Evolutionary conservation across 2,329 filamentous ascomycete species (phyloP), one percentile per base, ranked within the genome.

Genomic region (Sclerotinia sclerotiorum): DNA sequence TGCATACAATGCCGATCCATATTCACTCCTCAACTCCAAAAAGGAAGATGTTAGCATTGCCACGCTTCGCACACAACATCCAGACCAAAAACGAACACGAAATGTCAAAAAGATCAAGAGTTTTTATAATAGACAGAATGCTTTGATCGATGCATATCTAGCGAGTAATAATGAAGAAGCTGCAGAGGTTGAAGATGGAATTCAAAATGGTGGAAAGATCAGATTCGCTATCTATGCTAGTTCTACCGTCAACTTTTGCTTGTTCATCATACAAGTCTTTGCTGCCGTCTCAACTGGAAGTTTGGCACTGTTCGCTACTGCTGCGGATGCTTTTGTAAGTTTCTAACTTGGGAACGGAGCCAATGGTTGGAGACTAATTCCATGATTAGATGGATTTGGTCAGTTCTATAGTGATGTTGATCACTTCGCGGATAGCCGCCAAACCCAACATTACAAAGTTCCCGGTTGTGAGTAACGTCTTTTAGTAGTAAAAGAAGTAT

Each of bases 241-340:
- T 49, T 92, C 97, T 74, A 86, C 81, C 1, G 94, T 94, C 69
- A 98, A 98, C 75, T 79, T 97, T 68, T 71, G 91, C 39, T 84
- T 99, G 7, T 88, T 94, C 0, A 84, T 84, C 5, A 84, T 99
- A 24, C 95, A 99, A 80, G 82, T 97, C 49, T 99, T 96, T 78
- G 95, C 90, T 55, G 95, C 95, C 70, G 86, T 92, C 57, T 87
- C 91, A 0, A 97, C 94, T 0, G 88, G 90, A 58, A 97, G 93
- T n/a, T 85, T 98, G 48, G 97, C 94, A 6, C 88, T 99, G 58
- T 97, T 98, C 82, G 97, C 95, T 21, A 99, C 94, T 71, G 97
- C 97, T 91, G 94, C 94, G 21, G 95, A 99, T 79, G 89, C 94
- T 64, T 84, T 98, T 72, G 65, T 67, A 54, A 62, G 65, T 44